Evolutionary conservation across 805 yeast genomes (phyloP).

Genomic region (Yamadazyma tumulicola): DNA sequence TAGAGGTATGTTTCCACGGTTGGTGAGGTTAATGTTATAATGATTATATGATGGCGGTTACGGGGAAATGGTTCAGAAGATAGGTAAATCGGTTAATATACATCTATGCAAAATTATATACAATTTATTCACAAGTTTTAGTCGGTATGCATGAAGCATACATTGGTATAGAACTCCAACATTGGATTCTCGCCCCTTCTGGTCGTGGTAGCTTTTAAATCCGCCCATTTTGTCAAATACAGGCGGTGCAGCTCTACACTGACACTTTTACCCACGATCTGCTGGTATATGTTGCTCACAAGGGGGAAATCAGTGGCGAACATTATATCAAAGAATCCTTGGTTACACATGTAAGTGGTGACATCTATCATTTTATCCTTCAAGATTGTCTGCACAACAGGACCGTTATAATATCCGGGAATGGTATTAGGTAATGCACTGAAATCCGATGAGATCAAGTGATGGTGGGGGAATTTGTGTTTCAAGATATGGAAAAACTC

Average conservation of each 20-base stretch:
- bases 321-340: constrained; percentile 83
- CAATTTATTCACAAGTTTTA: constrained; percentile 1
- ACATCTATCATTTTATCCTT: constrained; percentile 65
- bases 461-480: constrained; percentile 70
- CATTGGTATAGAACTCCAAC: constrained; percentile 73
- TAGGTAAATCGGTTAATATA: background rate
- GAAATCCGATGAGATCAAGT: constrained; percentile 72
- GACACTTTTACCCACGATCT: constrained; percentile 59
- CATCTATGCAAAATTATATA: background rate
- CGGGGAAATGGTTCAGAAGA: background rate
- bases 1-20: background rate
- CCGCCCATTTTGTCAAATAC: constrained; percentile 70
- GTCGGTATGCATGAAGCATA: constrained; percentile 48
- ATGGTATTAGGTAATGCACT: constrained; percentile 42
- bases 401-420: constrained; percentile 59
- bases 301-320: constrained; percentile 76
- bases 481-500: constrained; percentile 63
- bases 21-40: background rate
- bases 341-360: constrained; percentile 74
- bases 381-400: constrained; percentile 77
- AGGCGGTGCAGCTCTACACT: constrained; percentile 56
- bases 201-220: constrained; percentile 61
- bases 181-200: constrained; percentile 81
- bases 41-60: background rate
- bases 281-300: constrained; percentile 58